Evolutionary conservation across 2,329 filamentous ascomycete genomes (phyloP), one percentile per base, ranked within the genome.

Genomic region (Diaporthe caulivora): DNA sequence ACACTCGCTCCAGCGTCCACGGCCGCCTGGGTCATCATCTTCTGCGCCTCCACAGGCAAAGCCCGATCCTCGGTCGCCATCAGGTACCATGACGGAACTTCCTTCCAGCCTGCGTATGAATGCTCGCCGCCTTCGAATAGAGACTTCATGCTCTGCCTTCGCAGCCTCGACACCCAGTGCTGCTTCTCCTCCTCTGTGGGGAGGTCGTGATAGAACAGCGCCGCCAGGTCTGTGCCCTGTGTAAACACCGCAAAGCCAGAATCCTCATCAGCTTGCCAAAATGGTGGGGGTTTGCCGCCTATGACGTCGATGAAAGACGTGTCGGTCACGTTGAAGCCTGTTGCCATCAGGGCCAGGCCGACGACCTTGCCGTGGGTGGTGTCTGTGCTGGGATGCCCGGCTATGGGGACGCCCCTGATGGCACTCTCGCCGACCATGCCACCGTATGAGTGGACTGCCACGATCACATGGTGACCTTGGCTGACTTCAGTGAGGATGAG

Each of bases 151-250:
- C 82, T 82, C 26, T 88, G 86, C 0, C 75, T 76, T 0, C 77
- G 80, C 7, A 89, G 84, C 72, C 83, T 81, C 0, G 77, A 77
- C 1, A 82, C 81, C 84, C 86, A 87, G 53, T 79, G 79, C 4
- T 83, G 78, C 0, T 79, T 84, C 68, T 89, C 87, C 18, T 24
- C 29, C 13, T 34, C 31, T 0, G 75, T 77, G 0, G 86, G 80
- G 0, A 89, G 73, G 77, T 89, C 87, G 74, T 88, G 86, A 72
- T 89, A 89, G 72, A 89, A 86, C 2, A 88, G 75, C 8, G 86
- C 79, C 9, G 81, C 75, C 0, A 84, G 78, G 21, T 49, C 29
- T 26, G 34, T 34, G 24, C 83, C 76, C 3, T 80, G 80, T 21
- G 81, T 77, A 6, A 89, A 70, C 0, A 83, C 82, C 1, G 84